Base-by-base conservation (phyloP, 2,329 filamentous ascomycete genomes). In the Sarocladium oryzae region DNA sequence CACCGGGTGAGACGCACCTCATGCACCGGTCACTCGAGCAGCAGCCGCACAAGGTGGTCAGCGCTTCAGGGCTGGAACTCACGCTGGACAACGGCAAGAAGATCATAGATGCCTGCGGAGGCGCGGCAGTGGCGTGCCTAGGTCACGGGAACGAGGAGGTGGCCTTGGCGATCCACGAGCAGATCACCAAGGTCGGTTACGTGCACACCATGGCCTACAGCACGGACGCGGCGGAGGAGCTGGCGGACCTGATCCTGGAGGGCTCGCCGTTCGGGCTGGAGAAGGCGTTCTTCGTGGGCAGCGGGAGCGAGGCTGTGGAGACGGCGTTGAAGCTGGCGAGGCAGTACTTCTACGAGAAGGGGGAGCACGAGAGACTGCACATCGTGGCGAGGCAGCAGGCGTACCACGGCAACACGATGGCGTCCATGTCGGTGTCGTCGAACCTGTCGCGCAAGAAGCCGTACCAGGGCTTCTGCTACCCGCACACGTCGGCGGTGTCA, bases 121-220 rank as follows among this genome's bases (percentile, higher is more conserved):
- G 68, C 3, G 65, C 68, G 1, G 82, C 81, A 7, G 85, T 88
- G 5, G 74, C 80, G 9, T 82, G 80, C 61, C 62, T 88, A 8
- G 84, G 84, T 15, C 81, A 86, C 59, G 76, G 75, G 28, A 73
- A 83, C 52, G 57, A 72, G 51, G 69, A 78, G 51, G 76, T 88
- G 20, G 70, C 69, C 24, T 65, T 74, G 16, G 81, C 81, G 1
- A 72, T 86, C 26, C 66, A 69, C 18, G 60, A 71, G 16, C 82
- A 85, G 57, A 68, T 82, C 60, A 67, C 71, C 51, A 66, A 53
- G n/a, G 55, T 62, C n/a, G 52, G 54, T 48, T 65, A 62, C 38
- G 58, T 60, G 7, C 61, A 65, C 54, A 62, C 61, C 2, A 53
- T 54, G 18, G 53, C 57, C 5, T 64, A 58, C 55, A 60, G 57